A percentile compares a stretch with the other conserved stretches of the same genome.
phyloP scores from a whole-genome alignment of 495 filamentous ascomycete genomes.

The Hyaloscypha finlandica region DNA sequence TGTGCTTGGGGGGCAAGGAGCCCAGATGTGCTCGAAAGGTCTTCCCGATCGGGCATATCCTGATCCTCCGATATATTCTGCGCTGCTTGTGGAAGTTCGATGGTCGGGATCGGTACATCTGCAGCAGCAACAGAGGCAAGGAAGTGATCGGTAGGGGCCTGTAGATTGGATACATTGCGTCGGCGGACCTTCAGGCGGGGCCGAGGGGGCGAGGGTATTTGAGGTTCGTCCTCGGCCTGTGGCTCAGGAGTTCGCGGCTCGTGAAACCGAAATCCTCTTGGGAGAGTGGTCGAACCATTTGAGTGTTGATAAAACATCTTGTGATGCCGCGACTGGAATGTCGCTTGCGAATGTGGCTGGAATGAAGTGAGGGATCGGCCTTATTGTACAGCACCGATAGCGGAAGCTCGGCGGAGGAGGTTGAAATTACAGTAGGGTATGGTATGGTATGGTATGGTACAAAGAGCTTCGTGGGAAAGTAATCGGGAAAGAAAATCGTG shows the following conservation, averaged over 20 bases:
- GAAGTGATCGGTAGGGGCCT: conserved; percentile 57
- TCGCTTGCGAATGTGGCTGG: conserved; percentile 1
- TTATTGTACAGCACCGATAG: conserved; percentile 17
- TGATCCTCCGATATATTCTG: conserved; percentile 36
- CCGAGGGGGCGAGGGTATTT: conserved; percentile 29
- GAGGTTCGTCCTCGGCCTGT: conserved; percentile 12
- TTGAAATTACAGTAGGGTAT: conserved; percentile 26
- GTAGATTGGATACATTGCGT: conserved; percentile 42
- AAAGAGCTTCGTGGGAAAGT: conserved; percentile 9
- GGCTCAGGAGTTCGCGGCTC: conserved; percentile 32
- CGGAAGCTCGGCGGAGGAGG: conserved; percentile 9
- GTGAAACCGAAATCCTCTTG: conserved; percentile 42
- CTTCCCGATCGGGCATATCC: conserved; percentile 37
- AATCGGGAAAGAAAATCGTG: conserved; percentile 19
- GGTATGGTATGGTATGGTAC: conserved; percentile 23
- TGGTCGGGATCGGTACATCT: conserved; percentile 50
- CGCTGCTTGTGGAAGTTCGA: conserved; percentile 41
- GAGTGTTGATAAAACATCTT: conserved; percentile 39
- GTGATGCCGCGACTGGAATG: conserved; percentile 19
- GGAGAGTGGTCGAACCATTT: conserved; percentile 41
- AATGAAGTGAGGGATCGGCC: conserved; percentile 7
- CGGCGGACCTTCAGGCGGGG: conserved; percentile 29
- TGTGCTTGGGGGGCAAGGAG: conserved; percentile 26
- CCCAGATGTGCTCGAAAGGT: conserved; percentile 8
- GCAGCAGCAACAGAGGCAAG: conserved; percentile 58